Conservation (phyloP, 2,329 filamentous ascomycete genomes). For the Paraconiothyrium sp. region DNA sequence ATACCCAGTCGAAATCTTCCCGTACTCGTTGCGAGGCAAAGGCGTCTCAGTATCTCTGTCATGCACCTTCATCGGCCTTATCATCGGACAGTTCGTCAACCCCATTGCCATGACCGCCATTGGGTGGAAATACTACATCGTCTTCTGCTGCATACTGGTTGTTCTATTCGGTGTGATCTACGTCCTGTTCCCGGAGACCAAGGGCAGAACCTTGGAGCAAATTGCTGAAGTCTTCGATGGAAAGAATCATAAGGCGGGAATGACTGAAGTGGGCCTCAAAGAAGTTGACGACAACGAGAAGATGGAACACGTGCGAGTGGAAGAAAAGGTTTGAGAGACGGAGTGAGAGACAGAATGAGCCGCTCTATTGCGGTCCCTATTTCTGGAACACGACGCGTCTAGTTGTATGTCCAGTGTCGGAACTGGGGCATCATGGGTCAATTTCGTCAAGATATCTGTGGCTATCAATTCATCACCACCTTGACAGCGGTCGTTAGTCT, state of each 20-base stretch:
- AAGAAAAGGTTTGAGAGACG: no score
- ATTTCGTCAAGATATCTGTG: no score
- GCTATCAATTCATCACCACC: no score
- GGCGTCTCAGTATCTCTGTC: slow-evolving; percentile 67
- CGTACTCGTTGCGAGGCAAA: slow-evolving; percentile 60
- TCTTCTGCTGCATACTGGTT: slow-evolving; percentile 58
- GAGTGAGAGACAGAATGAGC: no score
- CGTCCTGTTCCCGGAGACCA: slow-evolving; percentile 47
- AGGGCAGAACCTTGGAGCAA: slow-evolving; percentile 45
- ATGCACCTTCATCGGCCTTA: slow-evolving; percentile 67
- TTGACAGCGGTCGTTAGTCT: no score
- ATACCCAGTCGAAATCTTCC: slow-evolving; percentile 62
- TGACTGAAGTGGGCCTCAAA: no score
- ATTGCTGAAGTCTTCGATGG: slow-evolving; percentile 24
- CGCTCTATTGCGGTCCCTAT: no score
- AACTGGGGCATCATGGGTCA: no score
- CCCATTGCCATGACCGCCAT: slow-evolving; percentile 69
- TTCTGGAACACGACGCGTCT: no score
- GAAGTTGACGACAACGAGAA: no score
- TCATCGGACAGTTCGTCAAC: slow-evolving; percentile 68
- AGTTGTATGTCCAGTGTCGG: no score
- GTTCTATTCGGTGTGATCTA: slow-evolving; percentile 47
- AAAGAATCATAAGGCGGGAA: not conserved
- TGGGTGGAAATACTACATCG: slow-evolving; percentile 70
- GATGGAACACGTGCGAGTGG: no score